Percentiles rank a stretch among this genome's conserved stretches.
phyloP scores from a whole-genome alignment of 2,329 filamentous ascomycete species.

The Cadophora sp. region DNA sequence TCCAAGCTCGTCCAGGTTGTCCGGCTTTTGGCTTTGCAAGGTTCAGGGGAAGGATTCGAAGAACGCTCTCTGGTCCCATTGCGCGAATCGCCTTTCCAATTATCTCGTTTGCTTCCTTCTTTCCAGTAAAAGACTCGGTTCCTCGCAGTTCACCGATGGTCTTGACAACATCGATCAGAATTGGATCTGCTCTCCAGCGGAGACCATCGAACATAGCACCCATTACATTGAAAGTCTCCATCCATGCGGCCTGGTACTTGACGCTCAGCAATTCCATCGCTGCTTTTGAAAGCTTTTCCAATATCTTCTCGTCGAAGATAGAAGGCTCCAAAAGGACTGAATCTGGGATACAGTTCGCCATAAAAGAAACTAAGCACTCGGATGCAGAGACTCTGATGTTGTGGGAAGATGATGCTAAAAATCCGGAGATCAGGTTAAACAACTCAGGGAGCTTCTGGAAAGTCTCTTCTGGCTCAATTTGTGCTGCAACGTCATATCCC shows the following conservation, averaged over 20 bases:
- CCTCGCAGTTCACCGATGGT: conserved; percentile 85
- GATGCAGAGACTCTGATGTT: conserved; percentile 95
- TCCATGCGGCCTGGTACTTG: conserved; percentile 93
- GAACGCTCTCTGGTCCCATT: conserved; percentile 86
- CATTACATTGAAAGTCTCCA: conserved; percentile 90
- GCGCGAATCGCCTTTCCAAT: conserved; percentile 86
- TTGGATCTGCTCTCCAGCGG: conserved; percentile 83
- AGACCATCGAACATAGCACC: conserved; percentile 86
- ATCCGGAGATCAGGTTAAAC: conserved; percentile 79
- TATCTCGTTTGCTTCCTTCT: conserved; percentile 93
- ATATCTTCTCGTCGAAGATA: conserved; percentile 87
- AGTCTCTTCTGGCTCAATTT: conserved; percentile 87
- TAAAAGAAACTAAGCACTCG: conserved; percentile 91
- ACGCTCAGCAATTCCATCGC: conserved; percentile 81
- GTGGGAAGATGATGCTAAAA: conserved; percentile 85
- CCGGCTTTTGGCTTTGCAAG: conserved; percentile 77
- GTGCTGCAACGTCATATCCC: conserved; percentile 91
- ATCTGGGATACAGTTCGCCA: conserved; percentile 87
- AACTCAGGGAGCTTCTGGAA: conserved; percentile 89
- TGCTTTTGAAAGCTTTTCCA: conserved; percentile 80
- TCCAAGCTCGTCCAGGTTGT: conserved; percentile 88
- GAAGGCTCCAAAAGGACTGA: conserved; percentile 87
- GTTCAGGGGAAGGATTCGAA: conserved; percentile 85
- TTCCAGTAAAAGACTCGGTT: conserved; percentile 88
- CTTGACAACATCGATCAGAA: conserved; percentile 77